Base-by-base conservation (phyloP, 371 early-diverging fungal species). In the Syncephalastrum racemosum region DNA sequence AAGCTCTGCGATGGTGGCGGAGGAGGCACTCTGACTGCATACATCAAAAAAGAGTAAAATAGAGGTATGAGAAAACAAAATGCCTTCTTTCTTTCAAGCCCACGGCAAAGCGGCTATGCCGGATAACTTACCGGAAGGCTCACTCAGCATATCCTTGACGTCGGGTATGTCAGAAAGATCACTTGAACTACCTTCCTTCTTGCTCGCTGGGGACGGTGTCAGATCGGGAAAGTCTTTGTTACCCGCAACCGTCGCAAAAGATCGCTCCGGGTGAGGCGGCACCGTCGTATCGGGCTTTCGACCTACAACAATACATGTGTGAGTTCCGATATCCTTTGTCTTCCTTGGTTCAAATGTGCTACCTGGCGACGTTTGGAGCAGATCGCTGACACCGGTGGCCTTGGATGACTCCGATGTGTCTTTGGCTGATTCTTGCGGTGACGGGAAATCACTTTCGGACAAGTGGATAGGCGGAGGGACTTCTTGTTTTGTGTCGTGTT, bases 231-330 rank as follows among this genome's bases (percentile, higher is more conserved):
- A 77, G 10, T 58, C 77, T 43, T 67, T 58, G 53, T 77, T 66
- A 0, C 71, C 66, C 13, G 77, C 55, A 7, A 70, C 73, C 45
- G 43, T 64, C 14, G 77, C 77, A 69, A 69, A 77, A 1, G 71
- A 71, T 43, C 73, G 60, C 31, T 66, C 66, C 5, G 73, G 77
- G 54, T 73, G 61, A 16, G 76, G 76, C 36, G 73, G 76, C 43
- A 58, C 36, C 16, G 53, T 62, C 19, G 65, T 10, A 27, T 70
- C 68, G 61, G 49, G 25, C n/a, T 7, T 14, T 20, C 14, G 15
- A 44, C 40, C 18, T 4, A 10, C 16, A 14, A 27, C 25, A 15
- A 44, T 13, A 16, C 50, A 50, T 24, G 19, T 18, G 19, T 22
- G 7, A 50, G 16, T 22, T 4, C n/a, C 31, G 42, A 41, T 41